phyloP scores from a whole-genome alignment of 371 early-diverging fungal species.

The Rhizoclosmatium hyalinum region DNA sequence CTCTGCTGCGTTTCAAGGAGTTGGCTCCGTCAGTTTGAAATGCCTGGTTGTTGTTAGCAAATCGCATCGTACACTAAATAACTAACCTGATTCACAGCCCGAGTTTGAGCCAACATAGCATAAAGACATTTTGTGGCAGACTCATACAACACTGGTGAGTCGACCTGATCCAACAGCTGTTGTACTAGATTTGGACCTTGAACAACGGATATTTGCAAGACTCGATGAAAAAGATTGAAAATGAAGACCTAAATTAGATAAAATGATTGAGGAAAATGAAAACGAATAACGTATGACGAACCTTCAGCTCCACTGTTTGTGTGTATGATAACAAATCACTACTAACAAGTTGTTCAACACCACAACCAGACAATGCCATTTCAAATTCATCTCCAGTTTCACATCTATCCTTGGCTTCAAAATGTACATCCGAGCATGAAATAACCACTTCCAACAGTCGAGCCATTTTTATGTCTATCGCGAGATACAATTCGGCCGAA shows the following conservation, averaged over 20 bases:
- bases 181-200: neutral
- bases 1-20: too few relatives aligned
- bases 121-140: neutral
- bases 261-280: neutral
- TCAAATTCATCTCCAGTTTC: neutral
- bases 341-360: slow-evolving; percentile 1
- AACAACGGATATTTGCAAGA: neutral
- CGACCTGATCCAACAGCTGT: neutral
- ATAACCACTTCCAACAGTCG: neutral
- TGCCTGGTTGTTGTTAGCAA: too few relatives aligned
- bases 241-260: neutral
- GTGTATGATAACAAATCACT: neutral
- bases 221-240: neutral
- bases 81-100: neutral
- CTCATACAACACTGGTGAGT: neutral
- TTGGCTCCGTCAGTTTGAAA: too few relatives aligned
- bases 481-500: neutral
- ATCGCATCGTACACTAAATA: neutral
- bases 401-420: neutral
- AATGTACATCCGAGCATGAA: neutral
- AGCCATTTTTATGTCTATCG: neutral
- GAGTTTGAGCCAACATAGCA: neutral
- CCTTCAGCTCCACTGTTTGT: neutral
- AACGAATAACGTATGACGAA: neutral
- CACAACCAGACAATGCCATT: neutral